Evolutionary conservation across 2,329 filamentous ascomycete genomes (phyloP), one percentile per base, ranked within the genome.

Genomic region (Berkeleyomyces basicola): DNA sequence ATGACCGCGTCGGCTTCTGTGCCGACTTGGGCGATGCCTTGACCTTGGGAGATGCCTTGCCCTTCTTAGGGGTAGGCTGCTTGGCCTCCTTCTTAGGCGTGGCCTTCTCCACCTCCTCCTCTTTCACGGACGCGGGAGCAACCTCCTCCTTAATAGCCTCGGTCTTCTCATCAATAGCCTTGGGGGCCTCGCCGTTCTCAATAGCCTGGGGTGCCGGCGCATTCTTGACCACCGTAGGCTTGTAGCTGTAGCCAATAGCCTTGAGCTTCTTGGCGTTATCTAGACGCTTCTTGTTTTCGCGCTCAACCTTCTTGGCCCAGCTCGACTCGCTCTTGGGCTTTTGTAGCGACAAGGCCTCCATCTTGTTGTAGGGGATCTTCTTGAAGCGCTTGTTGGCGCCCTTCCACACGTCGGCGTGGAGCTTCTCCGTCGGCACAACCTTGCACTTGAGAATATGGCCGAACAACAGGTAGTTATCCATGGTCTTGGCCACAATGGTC

Each of bases 391-490:
- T 84, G 74, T 95, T 92, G 69, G 90, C 89, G 44, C 90, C 90
- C 76, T 93, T 90, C 83, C 90, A 97, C 61, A 96, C 77, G 66
- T 89, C 80, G 33, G 84, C 80, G 71, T 95, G 89, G 51, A 96
- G 77, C 70, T 91, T 84, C 65, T 88, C 88, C 63, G 83, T 77
- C 3, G 88, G 83, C 3, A 96, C 81, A 33, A 84, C 77, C 71
- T 89, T 88, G 74, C 91, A 92, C 74, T 95, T 92, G 68, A 99
- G 79, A 66, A 97, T 87, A 72, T 96, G 92, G 4, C 90, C 89
- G 72, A 96, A 97, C 70, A 99, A 81, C 46, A 97, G 83, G 74
- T 99, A 99, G 75, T 91, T 95, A 78, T 96, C 84, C 93, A 99
- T 99, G 31, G 93, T 96, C 76, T 90, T 88, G 59, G 89, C 86